phyloP scores from a whole-genome alignment of 2,329 filamentous ascomycete genomes.

The Xylariaceae sp. region DNA sequence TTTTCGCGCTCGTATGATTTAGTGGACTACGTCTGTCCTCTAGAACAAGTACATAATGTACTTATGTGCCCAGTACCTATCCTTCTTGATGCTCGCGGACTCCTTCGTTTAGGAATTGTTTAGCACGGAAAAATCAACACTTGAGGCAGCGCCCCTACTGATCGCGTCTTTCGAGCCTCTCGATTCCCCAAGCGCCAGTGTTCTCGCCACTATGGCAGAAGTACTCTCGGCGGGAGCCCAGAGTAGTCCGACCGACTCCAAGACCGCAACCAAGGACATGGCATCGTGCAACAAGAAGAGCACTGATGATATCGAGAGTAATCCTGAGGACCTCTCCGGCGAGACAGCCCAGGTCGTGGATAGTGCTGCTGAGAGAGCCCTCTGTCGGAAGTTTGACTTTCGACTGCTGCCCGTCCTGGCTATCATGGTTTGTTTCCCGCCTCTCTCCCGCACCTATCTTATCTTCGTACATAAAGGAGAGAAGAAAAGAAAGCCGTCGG shows the following conservation, averaged over 20 bases:
- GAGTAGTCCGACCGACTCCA: background rate
- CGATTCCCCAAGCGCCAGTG: background rate
- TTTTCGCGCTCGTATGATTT: too few relatives aligned
- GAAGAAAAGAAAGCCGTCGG: background rate
- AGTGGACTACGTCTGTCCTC: too few relatives aligned
- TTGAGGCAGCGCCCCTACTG: too few relatives aligned
- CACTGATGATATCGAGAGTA: conserved; percentile 33
- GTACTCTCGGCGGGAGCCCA: conserved; percentile 2
- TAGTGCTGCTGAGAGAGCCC: conserved; percentile 52
- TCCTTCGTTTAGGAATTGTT: too few relatives aligned
- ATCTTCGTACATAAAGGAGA: background rate
- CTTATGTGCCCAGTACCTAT: too few relatives aligned
- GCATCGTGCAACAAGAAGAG: conserved; percentile 25
- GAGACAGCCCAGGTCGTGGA: conserved; percentile 45
- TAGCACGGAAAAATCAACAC: too few relatives aligned
- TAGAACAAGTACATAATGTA: too few relatives aligned
- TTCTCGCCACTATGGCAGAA: conserved; percentile 13
- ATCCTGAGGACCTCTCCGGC: conserved; percentile 43
- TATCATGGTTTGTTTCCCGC: conserved; percentile 49
- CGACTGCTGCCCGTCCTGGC: conserved; percentile 60
- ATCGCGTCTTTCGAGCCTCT: too few relatives aligned
- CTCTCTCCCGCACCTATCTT: background rate
- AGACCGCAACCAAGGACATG: conserved; percentile 10
- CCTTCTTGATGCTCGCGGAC: too few relatives aligned
- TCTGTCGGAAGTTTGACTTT: conserved; percentile 62